These are phyloP conservation scores for Podila clonocystis DNA, from an alignment of 192 early-diverging fungal species.

Conservation along the genomic window DNA sequence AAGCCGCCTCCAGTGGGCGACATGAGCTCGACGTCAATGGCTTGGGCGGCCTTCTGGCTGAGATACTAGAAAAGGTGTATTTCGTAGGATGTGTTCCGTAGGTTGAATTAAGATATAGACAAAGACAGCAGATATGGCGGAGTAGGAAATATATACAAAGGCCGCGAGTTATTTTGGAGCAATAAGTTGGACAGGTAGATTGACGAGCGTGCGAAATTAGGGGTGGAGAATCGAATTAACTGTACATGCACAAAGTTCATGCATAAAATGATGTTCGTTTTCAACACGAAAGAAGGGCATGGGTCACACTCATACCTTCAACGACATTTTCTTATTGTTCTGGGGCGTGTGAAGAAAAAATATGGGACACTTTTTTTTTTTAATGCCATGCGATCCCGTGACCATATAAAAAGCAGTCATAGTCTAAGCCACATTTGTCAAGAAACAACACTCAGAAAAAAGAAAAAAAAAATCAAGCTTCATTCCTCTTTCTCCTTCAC, in stretches of 20 bases:
- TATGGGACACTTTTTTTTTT: too few relatives aligned
- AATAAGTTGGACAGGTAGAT: neutral
- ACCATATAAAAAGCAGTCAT: neutral
- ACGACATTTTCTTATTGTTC: too few relatives aligned
- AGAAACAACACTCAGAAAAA: conserved; percentile 10
- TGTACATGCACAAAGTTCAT: too few relatives aligned
- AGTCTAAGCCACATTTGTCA: neutral
- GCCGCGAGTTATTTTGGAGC: neutral
- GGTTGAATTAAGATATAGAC: neutral
- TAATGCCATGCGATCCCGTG: neutral
- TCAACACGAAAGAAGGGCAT: too few relatives aligned
- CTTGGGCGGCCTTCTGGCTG: conserved; percentile 71
- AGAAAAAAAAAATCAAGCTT: neutral
- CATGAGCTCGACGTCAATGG: conserved; percentile 90
- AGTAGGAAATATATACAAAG: neutral
- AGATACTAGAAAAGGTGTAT: conserved; percentile 55
- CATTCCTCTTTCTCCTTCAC: neutral
- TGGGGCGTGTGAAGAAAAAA: too few relatives aligned
- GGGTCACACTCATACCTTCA: too few relatives aligned
- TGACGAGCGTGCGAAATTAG: neutral
- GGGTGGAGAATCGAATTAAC: too few relatives aligned
- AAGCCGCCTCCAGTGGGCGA: conserved; percentile 80
- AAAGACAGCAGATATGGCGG: neutral
- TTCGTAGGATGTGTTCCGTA: neutral
- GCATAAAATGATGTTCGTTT: too few relatives aligned